Conservation (phyloP, 345 rosid species). For the Gossypium herbaceum region DNA sequence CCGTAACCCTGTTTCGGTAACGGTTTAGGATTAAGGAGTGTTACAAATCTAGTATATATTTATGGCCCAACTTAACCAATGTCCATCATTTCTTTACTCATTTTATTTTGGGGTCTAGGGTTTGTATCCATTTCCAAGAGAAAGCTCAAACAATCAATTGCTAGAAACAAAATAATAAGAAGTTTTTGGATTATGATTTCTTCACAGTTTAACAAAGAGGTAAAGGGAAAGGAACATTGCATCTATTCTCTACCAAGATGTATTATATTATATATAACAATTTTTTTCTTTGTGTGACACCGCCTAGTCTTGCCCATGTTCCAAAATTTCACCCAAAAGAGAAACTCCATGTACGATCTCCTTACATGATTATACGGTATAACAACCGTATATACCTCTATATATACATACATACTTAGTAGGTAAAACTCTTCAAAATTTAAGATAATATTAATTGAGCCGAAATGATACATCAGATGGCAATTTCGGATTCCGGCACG, state of each 20-base stretch:
- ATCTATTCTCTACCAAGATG: not conserved
- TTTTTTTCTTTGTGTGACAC: not conserved
- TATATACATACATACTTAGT: not conserved
- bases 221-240: not conserved
- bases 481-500: conserved; percentile 52
- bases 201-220: conserved; percentile 7
- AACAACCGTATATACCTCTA: not conserved
- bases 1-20: too few species aligned
- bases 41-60: too few species aligned
- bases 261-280: not conserved
- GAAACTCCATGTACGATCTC: not conserved
- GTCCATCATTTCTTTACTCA: too few species aligned
- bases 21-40: too few species aligned
- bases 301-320: not conserved
- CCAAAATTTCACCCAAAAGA: conserved; percentile 6
- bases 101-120: too few species aligned
- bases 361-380: not conserved
- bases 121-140: not conserved
- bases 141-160: too few species aligned
- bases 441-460: not conserved
- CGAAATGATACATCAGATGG: conserved; percentile 23
- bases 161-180: not conserved
- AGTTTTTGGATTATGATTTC: not conserved
- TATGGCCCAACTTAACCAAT: too few species aligned
- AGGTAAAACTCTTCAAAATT: not conserved